These are phyloP conservation scores for Tulasnella sp. DNA, from an alignment of 768 basidiomycete genomes.

Conservation along the genomic window DNA sequence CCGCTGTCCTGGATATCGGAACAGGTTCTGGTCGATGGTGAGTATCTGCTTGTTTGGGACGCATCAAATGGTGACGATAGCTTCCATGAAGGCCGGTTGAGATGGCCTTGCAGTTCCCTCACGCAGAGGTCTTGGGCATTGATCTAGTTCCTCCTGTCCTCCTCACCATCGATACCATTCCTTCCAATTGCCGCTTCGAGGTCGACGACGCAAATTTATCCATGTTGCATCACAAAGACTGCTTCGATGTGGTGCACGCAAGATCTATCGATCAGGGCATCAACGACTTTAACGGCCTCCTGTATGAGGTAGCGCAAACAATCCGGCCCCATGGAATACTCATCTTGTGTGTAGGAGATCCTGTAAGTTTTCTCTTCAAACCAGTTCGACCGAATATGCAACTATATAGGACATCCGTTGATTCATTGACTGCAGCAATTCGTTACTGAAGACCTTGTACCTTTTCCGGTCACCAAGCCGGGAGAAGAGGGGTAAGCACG, in stretches of 20 bases:
- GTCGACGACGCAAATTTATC: conserved; percentile 8
- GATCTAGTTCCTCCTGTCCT: conserved; percentile 8
- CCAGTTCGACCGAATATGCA: too few relatives aligned
- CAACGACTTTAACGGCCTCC: conserved; percentile 1
- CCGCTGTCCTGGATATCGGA: conserved; percentile 3
- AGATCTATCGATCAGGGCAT: neutral
- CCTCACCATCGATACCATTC: neutral
- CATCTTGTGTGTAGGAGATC: neutral
- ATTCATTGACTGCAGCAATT: too few relatives aligned
- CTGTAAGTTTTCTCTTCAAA: too few relatives aligned
- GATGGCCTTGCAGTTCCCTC: conserved; percentile 4
- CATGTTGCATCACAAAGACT: neutral
- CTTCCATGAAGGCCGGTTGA: conserved; percentile 1
- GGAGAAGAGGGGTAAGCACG: conserved; percentile 6
- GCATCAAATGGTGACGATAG: too few relatives aligned
- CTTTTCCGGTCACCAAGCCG: neutral
- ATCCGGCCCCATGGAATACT: neutral
- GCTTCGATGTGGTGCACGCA: conserved; percentile 8
- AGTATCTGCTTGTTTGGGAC: neutral
- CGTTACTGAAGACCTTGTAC: neutral
- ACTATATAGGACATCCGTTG: too few relatives aligned
- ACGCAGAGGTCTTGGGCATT: conserved; percentile 7
- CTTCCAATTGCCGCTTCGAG: conserved; percentile 9
- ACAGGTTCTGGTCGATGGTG: conserved; percentile 11
- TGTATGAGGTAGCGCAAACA: conserved; percentile 3